These are phyloP conservation scores for Sclerospora graminicola DNA, from an alignment of 352 stramenopile species.

Conservation along the genomic window DNA sequence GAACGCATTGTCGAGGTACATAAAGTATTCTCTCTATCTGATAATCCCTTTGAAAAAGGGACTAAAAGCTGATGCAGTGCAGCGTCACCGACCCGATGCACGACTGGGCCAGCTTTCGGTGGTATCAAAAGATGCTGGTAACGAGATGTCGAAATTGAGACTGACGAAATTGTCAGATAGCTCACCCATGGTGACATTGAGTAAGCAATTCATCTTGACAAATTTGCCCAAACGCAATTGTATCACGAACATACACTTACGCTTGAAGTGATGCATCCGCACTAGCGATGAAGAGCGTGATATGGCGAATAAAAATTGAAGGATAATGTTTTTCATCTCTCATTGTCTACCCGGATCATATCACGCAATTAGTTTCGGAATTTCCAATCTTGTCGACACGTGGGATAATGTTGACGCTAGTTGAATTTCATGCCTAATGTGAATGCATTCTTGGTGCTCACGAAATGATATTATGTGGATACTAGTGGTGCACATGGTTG, in stretches of 20 bases:
- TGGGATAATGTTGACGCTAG: slow-evolving; percentile 81
- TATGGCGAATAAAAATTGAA: not conserved
- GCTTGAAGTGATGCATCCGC: slow-evolving; percentile 53
- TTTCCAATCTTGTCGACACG: slow-evolving; percentile 84
- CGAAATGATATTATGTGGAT: too few relatives aligned
- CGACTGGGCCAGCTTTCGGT: slow-evolving; percentile 55
- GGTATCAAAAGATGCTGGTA: slow-evolving; percentile 51
- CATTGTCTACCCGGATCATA: not conserved
- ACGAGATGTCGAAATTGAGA: too few relatives aligned
- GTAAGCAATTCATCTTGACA: slow-evolving; percentile 40
- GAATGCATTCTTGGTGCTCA: too few relatives aligned
- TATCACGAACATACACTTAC: slow-evolving; percentile 75
- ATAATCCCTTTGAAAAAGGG: not conserved
- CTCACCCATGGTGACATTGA: slow-evolving; percentile 70
- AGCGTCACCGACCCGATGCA: slow-evolving; percentile 65
- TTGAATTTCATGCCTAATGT: too few relatives aligned
- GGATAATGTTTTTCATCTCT: too few relatives aligned
- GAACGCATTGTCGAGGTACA: slow-evolving; percentile 56
- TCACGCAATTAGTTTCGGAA: slow-evolving; percentile 44
- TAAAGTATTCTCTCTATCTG: not conserved
- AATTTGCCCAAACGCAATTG: slow-evolving; percentile 57
- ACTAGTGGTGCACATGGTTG: too few relatives aligned
- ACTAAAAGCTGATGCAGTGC: slow-evolving; percentile 3
- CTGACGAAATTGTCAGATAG: slow-evolving; percentile 59
- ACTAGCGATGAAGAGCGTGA: slow-evolving; percentile 24